Evolutionary conservation across 805 yeast genomes (phyloP), one percentile per base, ranked within the genome.

Genomic region (Candida sithepensis): DNA sequence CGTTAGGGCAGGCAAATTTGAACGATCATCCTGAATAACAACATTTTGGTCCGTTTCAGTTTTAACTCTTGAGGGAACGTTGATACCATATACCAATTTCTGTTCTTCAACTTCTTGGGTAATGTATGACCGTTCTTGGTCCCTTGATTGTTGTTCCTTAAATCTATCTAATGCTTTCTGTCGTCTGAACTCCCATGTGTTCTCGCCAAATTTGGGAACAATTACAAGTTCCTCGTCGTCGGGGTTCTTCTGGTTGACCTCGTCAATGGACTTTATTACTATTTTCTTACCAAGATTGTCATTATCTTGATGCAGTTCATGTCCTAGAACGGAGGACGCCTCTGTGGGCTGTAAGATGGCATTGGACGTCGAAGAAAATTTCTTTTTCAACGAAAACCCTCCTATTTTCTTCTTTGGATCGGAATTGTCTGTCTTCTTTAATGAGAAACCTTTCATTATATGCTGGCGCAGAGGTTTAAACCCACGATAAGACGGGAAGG

Each of bases 381-480:
- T 50, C 39, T 58, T 59, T 53, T 63, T 67, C 42, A 70, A 36
- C 0, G 70, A 61, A 42, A 70, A 69, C 9, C 68, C 70, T 16
- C 59, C 61, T 18, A 65, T 46, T 24, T 59, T 50, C 43, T 58
- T 59, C 41, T 50, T 39, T 2, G 50, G 23, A 6, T 26, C 51
- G 3, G 38, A 39, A 14, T 24, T 34, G 1, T 48, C 57, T 13
- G 60, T 58, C 43, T 64, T 65, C 57, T 71, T 71, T 42, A 71
- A 46, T 0, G 74, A 67, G 56, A 72, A 71, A 24, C 69, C 68
- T 47, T 65, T 69, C 73, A 67, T 68, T 18, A 24, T 24, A 24
- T 10, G 10, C 10, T n/a, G n/a, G n/a, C n/a, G n/a, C n/a, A n/a
- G n/a, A n/a, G 28, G 28, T 24, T 24, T 6, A 24, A 24, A 24